A percentile compares a stretch with the other conserved stretches of the same genome.
Conservation (phyloP, 306 rosid genomes). For the Elaeagnus macrophylla region DNA sequence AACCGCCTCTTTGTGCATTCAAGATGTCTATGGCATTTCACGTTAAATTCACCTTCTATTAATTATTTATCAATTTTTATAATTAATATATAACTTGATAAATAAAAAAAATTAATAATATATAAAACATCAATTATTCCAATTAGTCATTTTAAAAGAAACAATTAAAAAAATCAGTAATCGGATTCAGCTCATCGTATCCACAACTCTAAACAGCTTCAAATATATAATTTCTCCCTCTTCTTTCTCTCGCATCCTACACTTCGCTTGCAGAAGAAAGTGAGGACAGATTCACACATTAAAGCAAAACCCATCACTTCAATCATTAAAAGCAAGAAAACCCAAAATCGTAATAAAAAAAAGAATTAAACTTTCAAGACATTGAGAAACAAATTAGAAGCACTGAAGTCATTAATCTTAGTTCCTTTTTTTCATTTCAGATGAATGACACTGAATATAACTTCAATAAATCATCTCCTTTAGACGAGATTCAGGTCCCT, state of each 20-base stretch:
- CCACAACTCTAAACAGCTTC: no score
- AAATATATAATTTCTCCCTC: no score
- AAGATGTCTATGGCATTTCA: conserved; percentile 9
- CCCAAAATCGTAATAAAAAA: neutral
- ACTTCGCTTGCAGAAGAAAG: no score
- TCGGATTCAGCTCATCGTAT: no score
- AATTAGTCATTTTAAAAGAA: neutral
- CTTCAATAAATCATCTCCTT: conserved; percentile 19
- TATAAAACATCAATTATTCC: conserved; percentile 1
- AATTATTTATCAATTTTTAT: neutral
- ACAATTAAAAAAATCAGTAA: no score
- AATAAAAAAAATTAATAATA: no score
- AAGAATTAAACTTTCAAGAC: neutral
- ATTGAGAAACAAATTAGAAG: neutral
- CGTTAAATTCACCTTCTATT: conserved; percentile 19
- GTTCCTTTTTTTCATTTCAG: conserved; percentile 1
- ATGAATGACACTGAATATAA: neutral
- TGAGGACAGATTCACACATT: neutral
- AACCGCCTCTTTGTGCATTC: conserved; percentile 18
- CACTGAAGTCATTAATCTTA: neutral
- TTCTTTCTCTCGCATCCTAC: no score
- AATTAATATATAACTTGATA: no score
- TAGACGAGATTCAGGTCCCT: conserved; percentile 9
- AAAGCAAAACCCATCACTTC: conserved; percentile 6
- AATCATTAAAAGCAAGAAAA: neutral